Percentiles rank a stretch among this genome's conserved stretches.
These are phyloP conservation scores for Ascochyta rabiei DNA, from an alignment of 2,329 filamentous ascomycete species.

Conservation along the genomic window DNA sequence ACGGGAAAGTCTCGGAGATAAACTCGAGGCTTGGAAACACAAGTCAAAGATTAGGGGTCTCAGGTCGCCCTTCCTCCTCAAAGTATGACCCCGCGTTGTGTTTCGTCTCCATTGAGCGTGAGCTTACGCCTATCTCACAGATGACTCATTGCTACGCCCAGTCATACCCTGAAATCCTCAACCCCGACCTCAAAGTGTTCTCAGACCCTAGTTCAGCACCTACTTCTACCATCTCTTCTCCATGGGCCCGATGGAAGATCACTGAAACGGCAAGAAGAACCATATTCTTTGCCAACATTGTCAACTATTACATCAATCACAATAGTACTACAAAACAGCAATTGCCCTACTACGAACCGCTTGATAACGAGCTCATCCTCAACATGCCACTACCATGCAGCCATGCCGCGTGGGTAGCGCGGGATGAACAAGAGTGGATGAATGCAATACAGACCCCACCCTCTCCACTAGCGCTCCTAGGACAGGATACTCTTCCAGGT, in stretches of 20 bases:
- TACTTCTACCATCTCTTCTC: neutral
- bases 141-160: too few species aligned
- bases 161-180: neutral
- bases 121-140: too few species aligned
- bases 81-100: neutral
- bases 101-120: too few species aligned
- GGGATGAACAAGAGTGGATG: neutral
- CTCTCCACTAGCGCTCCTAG: too few species aligned
- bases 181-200: neutral
- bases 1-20: neutral
- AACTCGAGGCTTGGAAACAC: neutral
- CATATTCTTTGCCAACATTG: neutral
- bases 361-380: neutral
- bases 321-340: neutral
- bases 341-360: neutral
- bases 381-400: constrained; percentile 1
- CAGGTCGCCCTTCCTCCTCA: neutral
- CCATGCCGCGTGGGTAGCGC: neutral
- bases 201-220: neutral
- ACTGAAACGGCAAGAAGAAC: neutral
- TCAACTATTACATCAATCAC: neutral
- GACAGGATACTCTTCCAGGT: too few species aligned
- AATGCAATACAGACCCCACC: too few species aligned
- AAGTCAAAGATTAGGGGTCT: neutral
- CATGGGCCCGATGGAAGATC: neutral